phyloP scores from a whole-genome alignment of 148 eudicot genomes.

The Diospyros lotus region DNA sequence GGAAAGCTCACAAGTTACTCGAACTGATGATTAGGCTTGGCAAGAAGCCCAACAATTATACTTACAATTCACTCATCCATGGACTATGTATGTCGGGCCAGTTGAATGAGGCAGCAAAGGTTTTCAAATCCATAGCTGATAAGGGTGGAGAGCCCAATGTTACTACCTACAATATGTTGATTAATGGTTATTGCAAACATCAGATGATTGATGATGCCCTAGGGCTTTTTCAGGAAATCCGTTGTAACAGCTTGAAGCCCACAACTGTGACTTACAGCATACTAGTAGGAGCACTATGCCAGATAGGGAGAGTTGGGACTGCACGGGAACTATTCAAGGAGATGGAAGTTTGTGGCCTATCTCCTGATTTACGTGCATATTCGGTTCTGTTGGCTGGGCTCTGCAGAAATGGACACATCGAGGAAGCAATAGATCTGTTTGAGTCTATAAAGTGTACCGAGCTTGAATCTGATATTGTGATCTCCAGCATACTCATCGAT shows the following conservation, averaged over 20 bases:
- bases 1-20: slow-evolving; percentile 6
- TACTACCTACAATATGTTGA: slow-evolving; percentile 14
- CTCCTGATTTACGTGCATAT: slow-evolving; percentile 23
- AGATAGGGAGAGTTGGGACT: slow-evolving; percentile 14
- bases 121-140: slow-evolving; percentile 11
- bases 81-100: slow-evolving; percentile 6
- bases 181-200: slow-evolving; percentile 22
- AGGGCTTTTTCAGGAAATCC: slow-evolving; percentile 12
- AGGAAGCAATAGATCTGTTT: slow-evolving; percentile 27
- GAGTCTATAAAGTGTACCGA: slow-evolving; percentile 6
- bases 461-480: slow-evolving; percentile 16
- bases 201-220: slow-evolving; percentile 18
- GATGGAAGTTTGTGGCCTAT: slow-evolving; percentile 17
- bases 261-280: slow-evolving; percentile 15
- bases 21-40: slow-evolving; percentile 9
- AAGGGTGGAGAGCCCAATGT: slow-evolving; percentile 11
- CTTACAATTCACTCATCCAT: slow-evolving; percentile 9
- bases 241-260: slow-evolving; percentile 11
- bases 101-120: slow-evolving; percentile 15
- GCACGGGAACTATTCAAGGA: slow-evolving; percentile 19
- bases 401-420: slow-evolving; percentile 30
- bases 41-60: slow-evolving; percentile 1
- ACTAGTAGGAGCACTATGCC: slow-evolving; percentile 20
- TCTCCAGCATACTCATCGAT: slow-evolving; percentile 22
- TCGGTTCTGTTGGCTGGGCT: slow-evolving; percentile 28